Evolutionary conservation across 768 basidiomycete genomes (phyloP), one percentile per base, ranked within the genome.

Genomic region (Sutorius australiensis): DNA sequence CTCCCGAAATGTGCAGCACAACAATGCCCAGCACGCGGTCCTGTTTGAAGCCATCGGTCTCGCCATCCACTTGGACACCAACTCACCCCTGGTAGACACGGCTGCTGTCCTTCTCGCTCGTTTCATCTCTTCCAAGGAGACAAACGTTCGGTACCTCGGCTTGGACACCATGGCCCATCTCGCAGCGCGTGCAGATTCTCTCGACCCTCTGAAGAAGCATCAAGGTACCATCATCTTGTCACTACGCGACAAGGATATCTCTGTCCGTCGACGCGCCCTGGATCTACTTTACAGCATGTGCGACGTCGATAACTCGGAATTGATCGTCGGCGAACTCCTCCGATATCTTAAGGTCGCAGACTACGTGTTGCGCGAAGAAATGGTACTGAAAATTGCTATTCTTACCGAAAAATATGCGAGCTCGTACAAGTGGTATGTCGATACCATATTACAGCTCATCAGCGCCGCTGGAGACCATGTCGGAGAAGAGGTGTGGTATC

Each of bases 231-330:
- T 99, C 69, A 95, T 98, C 53, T 74, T 92, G 33, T 93, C 92
- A 9, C 80, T 99, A 17, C 86, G 95, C 37, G 97, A 99, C 75
- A 92, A 95, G 65, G 97, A 99, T 67, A 97, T 99, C 55, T 95
- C 92, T 21, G 95, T 99, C 42, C 83, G 97, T 32, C 78, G 97
- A 50, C 81, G 97, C 46, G 97, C 94, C 11, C 78, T 99, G 54
- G 97, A 99, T 72, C 78, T 99, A 47, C 79, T 99, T 9, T 98
- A 98, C 73, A 95, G 93, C 73, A 99, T 99, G 97, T 98, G 97
- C 70, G 97, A 99, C 67, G 79, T 87, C n/a, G 88, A 91, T 64
- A 99, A 98, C 71, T 92, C 95, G 6, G 94, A 97, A 67, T 75
- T 91, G 56, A 94, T 98, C 62, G 97, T 99, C 32, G 95, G 89